Base-by-base conservation (phyloP, 176 grass and related monocot genomes). In the Carex cristatella region DNA sequence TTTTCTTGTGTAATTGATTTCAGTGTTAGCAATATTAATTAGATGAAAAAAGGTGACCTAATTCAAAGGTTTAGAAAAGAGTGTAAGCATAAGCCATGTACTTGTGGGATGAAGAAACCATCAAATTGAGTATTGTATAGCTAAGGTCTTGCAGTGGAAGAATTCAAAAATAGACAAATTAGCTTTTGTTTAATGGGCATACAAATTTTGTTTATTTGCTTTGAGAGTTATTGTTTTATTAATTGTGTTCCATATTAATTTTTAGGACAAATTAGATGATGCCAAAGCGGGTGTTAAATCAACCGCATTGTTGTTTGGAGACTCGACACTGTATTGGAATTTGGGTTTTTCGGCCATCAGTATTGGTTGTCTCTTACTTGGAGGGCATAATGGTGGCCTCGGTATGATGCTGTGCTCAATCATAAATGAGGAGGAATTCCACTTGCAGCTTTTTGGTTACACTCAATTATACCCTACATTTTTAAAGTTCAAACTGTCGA, bases 261-360 rank as follows among this genome's bases (percentile, higher is more conserved):
- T 74, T 62, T 75, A 90, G 89, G 89, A 90, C 65, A 90, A 87
- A 75, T 82, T 84, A 46, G 89, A 90, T 82, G 89, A 90, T 59
- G 38, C 73, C 15, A 90, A 82, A 84, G 85, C 80, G 0, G 89
- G 89, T 44, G 89, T 90, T 23, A 90, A 90, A 81, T 90, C 89
- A 0, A 87, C 89, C 10, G 86, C 89, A 32, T 78, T 90, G 76
- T 51, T 79, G 53, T 90, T 90, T 76, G 89, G 81, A 75, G 60
- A 58, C 69, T 59, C 44, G 51, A 87, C 89, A 13, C 57, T 84
- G 42, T 77, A 59, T 27, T 90, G 89, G 89, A 82, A 70, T 85
- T 81, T 75, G 37, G 85, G 86, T 18, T 90, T 90, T 85, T 86
- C 72, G 33, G 60, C 76, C 40, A 81, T 76, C 53, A 87, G 75